Percentiles rank a stretch among this genome's conserved stretches.
Conservation (phyloP, 2,329 filamentous ascomycete genomes). For the Trichophyton benhamiae region DNA sequence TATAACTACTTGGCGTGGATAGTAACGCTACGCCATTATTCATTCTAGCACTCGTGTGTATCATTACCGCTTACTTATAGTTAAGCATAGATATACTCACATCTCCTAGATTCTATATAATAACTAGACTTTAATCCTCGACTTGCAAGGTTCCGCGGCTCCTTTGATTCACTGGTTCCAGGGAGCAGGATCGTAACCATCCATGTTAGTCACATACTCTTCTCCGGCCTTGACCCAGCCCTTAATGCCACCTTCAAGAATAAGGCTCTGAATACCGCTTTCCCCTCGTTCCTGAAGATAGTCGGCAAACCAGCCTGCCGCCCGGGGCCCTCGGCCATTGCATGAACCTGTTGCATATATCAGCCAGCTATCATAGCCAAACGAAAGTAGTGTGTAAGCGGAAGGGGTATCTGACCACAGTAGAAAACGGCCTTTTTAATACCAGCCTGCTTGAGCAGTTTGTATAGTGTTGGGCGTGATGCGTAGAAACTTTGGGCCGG, state of each 20-base stretch:
- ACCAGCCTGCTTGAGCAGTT: constrained; percentile 20
- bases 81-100: not conserved
- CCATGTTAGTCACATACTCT: constrained; percentile 39
- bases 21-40: not conserved
- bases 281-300: constrained; percentile 32
- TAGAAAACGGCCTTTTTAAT: constrained; percentile 30
- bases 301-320: constrained; percentile 45
- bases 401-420: constrained; percentile 25
- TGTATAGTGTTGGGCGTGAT: constrained; percentile 26
- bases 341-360: constrained; percentile 39
- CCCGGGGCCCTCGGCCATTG: constrained; percentile 41
- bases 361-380: not conserved
- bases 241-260: constrained; percentile 42
- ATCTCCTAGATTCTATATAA: not conserved
- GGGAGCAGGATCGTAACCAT: constrained; percentile 32
- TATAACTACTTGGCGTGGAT: not conserved
- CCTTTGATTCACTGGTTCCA: constrained; percentile 20
- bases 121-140: too few species aligned
- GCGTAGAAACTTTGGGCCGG: constrained; percentile 31
- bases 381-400: not conserved
- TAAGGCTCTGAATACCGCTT: constrained; percentile 35
- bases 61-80: not conserved
- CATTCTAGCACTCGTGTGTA: not conserved
- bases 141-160: too few species aligned
- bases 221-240: constrained; percentile 41